Evolutionary conservation across 768 basidiomycete species (phyloP), one percentile per base, ranked within the genome.

Genomic region (Russula brevipes): DNA sequence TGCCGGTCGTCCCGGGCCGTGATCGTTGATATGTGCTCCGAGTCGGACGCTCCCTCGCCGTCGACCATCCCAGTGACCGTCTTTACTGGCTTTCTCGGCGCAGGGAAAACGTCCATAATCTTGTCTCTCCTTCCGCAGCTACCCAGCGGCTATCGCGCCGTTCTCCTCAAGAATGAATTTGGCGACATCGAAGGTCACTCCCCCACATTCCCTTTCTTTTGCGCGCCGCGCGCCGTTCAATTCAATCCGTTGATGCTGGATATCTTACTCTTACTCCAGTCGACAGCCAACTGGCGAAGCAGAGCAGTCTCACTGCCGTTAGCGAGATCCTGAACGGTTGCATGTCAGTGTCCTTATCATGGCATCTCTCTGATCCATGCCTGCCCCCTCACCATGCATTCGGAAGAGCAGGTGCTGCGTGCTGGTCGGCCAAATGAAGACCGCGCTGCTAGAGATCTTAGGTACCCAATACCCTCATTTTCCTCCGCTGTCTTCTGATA

Each of bases 311-410:
- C 47, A 76, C 91, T 17, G 93, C 90, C 1, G 94, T 98, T 60
- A 91, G 86, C 69, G 94, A 98, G 74, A 97, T 98, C 57, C 74
- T 94, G 66, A 97, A 96, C 73, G 94, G 94, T n/a, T 97, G 94
- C 81, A 85, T 96, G 94, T 94, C 68, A 46, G 62, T 74, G 85
- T 66, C 30, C 11, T n/a, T 19, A n/a, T 42, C 36, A 55, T 31
- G 24, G 24, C 24, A 38, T 41, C 17, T 39, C 19, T 24, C 46
- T 19, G 2, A 41, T 16, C 4, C 5, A 24, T 1, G 10, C 41
- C 49, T 36, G 10, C 19, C 38, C n/a, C 35, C 58, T 59, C 35
- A 59, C 38, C 52, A 42, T 51, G 31, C 35, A 8, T 41, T 47
- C 36, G 44, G 39, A 60, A 67, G 57, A 44, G 54, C 58, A 94